These are phyloP conservation scores for Rhypophila decipiens DNA, from an alignment of 495 filamentous ascomycete genomes.

Conservation along the genomic window DNA sequence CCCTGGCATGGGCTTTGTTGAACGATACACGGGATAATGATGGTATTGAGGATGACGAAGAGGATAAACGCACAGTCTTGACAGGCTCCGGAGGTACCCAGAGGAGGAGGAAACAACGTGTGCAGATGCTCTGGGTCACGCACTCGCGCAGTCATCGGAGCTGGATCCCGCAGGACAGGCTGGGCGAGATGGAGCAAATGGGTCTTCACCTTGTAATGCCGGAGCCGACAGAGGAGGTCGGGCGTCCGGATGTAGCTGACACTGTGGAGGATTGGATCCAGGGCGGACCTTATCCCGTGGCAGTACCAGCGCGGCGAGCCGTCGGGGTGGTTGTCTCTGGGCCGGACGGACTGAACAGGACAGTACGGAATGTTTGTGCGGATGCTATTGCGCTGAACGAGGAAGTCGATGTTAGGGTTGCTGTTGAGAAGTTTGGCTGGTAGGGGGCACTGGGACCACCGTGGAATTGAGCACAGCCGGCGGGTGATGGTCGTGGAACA, in stretches of 20 bases:
- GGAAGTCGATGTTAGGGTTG: slow-evolving; percentile 34
- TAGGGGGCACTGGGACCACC: no score
- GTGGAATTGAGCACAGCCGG: no score
- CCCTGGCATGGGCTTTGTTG: slow-evolving; percentile 32
- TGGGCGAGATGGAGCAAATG: slow-evolving; percentile 34
- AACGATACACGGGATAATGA: slow-evolving; percentile 3
- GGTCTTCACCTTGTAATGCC: slow-evolving; percentile 48
- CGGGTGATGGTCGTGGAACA: no score
- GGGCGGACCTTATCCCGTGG: no score
- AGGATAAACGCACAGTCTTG: no score
- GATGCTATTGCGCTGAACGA: slow-evolving; percentile 30
- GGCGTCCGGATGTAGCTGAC: slow-evolving; percentile 42
- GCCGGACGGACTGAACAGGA: slow-evolving; percentile 48
- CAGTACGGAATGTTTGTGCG: slow-evolving; percentile 47
- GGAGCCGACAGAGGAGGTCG: slow-evolving; percentile 42
- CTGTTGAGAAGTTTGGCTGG: slow-evolving; percentile 49
- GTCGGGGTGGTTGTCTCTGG: slow-evolving; percentile 47
- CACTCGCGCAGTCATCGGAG: slow-evolving; percentile 41
- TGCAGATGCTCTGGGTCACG: slow-evolving; percentile 54
- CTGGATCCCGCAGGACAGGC: slow-evolving; percentile 44
- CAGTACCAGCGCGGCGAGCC: slow-evolving; percentile 18
- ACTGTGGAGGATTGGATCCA: slow-evolving; percentile 29
- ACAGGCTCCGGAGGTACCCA: no score
- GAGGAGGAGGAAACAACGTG: slow-evolving; percentile 21
- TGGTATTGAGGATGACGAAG: no score